A percentile compares a stretch with the other conserved stretches of the same genome.
phyloP scores from a whole-genome alignment of 257 asterid species.

The Verbascum thapsus region DNA sequence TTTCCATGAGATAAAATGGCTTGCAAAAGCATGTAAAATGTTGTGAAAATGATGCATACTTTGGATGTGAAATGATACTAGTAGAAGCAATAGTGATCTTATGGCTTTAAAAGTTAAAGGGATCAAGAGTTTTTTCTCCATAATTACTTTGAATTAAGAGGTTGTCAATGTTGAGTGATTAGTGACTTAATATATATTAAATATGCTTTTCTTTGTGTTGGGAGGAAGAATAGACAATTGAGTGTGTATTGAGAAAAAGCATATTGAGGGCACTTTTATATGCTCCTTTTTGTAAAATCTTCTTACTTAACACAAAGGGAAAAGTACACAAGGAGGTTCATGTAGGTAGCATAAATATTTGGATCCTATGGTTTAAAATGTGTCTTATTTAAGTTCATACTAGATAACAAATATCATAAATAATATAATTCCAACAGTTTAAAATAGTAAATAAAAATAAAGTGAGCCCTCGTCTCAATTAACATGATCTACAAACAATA shows the following conservation, averaged over 20 bases:
- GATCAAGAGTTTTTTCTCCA: slow-evolving; percentile 25
- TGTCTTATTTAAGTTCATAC: no score
- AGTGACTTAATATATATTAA: slow-evolving; percentile 2
- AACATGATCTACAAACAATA: no score
- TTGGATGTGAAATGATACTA: slow-evolving; percentile 32
- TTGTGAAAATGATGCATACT: slow-evolving; percentile 32
- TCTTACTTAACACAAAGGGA: no score
- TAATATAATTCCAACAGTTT: no score
- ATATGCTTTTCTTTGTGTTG: slow-evolving; percentile 55
- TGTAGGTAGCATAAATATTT: no score
- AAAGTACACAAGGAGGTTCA: no score
- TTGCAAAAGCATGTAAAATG: neutral
- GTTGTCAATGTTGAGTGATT: neutral
- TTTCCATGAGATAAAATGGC: neutral
- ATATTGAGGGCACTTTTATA: slow-evolving; percentile 31
- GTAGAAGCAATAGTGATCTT: slow-evolving; percentile 28
- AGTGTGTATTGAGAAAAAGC: slow-evolving; percentile 44
- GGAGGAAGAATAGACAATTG: slow-evolving; percentile 29
- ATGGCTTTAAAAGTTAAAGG: neutral
- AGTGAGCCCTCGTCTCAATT: no score
- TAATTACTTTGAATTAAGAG: slow-evolving; percentile 14
- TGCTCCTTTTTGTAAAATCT: no score
- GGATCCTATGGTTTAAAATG: no score
- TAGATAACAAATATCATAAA: no score
- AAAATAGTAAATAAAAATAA: no score